Conservation (phyloP, 2,329 filamentous ascomycete genomes). For the Harringtonia lauricola region DNA sequence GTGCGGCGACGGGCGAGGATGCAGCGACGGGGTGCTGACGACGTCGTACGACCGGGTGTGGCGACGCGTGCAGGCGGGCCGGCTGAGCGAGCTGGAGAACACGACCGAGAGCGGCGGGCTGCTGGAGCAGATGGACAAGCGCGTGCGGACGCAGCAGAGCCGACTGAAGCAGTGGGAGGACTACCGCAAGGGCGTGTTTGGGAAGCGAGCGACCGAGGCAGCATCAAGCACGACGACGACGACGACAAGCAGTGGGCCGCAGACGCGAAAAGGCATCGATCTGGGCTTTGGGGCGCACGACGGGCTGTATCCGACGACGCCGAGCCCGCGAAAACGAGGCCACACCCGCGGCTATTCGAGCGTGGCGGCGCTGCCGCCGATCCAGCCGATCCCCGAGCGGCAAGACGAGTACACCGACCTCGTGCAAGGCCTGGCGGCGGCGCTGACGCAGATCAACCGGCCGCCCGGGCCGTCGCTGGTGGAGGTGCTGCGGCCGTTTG, state of each 20-base stretch:
- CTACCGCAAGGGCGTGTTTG: constrained; percentile 44
- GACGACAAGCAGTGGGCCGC: not conserved
- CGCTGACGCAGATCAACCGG: constrained; percentile 22
- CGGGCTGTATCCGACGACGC: constrained; percentile 29
- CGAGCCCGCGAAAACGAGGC: constrained; percentile 18
- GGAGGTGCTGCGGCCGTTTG: not conserved
- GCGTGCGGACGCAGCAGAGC: constrained; percentile 54
- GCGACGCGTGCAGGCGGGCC: constrained; percentile 51
- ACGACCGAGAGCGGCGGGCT: constrained; percentile 32
- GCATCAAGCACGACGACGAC: not conserved
- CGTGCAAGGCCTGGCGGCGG: constrained; percentile 27
- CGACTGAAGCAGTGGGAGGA: constrained; percentile 63
- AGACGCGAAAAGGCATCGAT: constrained; percentile 32
- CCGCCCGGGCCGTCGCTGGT: constrained; percentile 4
- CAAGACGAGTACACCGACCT: constrained; percentile 30
- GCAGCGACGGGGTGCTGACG: constrained; percentile 52
- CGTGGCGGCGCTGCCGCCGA: constrained; percentile 16
- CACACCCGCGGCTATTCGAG: no score
- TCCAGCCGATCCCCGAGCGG: no score
- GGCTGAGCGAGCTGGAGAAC: constrained; percentile 44
- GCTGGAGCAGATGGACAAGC: constrained; percentile 58
- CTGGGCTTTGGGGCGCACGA: constrained; percentile 44
- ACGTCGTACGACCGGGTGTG: constrained; percentile 62
- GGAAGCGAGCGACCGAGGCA: constrained; percentile 17
- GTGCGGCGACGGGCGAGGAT: constrained; percentile 43